These are phyloP conservation scores for Zoysia japonica DNA, from an alignment of 176 grass and related monocot species.

Conservation along the genomic window DNA sequence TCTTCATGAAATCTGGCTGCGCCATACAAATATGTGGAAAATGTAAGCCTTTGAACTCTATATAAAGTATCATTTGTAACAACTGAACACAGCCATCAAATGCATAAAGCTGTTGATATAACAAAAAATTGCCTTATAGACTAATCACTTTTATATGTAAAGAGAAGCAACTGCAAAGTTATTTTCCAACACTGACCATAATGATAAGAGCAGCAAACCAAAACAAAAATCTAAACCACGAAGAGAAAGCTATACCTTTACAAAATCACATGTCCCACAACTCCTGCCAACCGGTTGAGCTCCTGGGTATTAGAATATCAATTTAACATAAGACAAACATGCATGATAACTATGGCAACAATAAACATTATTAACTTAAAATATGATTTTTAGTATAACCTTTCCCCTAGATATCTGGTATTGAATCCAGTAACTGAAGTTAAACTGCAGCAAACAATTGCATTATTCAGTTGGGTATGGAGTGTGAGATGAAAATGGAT, in stretches of 20 bases:
- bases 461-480: neutral
- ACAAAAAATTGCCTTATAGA: neutral
- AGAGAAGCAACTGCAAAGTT: slow-evolving; percentile 9
- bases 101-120: neutral
- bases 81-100: slow-evolving; percentile 15
- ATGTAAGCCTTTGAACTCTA: neutral
- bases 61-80: slow-evolving; percentile 20
- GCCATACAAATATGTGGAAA: slow-evolving; percentile 1
- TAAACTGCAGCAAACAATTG: slow-evolving; percentile 56
- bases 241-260: slow-evolving; percentile 65
- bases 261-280: slow-evolving; percentile 76
- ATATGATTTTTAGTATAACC: slow-evolving; percentile 45
- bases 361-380: slow-evolving; percentile 1
- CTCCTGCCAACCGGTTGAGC: slow-evolving; percentile 69
- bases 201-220: neutral
- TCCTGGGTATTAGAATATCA: slow-evolving; percentile 52
- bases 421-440: slow-evolving; percentile 89
- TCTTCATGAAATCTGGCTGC: slow-evolving; percentile 90
- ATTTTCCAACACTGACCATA: neutral
- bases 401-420: slow-evolving; percentile 97
- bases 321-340: slow-evolving; percentile 31
- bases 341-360: neutral
- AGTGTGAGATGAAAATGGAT: slow-evolving; percentile 1
- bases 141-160: neutral
- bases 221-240: neutral